Base-by-base conservation (phyloP, 805 yeast genomes). In the Starmera quercuum region DNA sequence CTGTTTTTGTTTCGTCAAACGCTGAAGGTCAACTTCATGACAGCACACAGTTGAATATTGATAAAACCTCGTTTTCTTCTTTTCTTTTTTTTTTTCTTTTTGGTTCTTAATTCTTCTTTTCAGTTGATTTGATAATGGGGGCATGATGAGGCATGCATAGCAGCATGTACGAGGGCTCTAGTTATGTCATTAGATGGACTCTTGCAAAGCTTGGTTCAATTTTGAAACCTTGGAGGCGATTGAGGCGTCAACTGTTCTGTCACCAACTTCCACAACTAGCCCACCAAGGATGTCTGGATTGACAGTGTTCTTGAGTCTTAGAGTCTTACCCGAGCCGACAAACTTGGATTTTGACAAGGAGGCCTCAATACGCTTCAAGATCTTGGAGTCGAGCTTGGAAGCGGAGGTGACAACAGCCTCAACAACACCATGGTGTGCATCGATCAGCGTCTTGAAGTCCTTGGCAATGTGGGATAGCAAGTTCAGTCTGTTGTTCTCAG, bases 211-310 rank as follows among this genome's bases (percentile, higher is more conserved):
- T 64, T 83, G 77, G 83, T 92, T 92, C 65, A 88, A 79, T 68
- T 76, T 86, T 61, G 83, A 70, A 58, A 92, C 77, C 73, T 82
- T 87, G 57, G 83, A 63, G 40, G 88, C 71, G 49, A 92, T 76
- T 39, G 95, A 81, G 61, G 90, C 73, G 67, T 92, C 98, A 53
- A 87, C 95, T 44, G 97, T 88, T 65, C 82, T 85, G 71, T 90
- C 98, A 56, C 90, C 96, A 53, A 92, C 85, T 66, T 88, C 95
- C 40, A 92, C 95, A 49, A 92, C 68, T 61, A 92, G 75, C 54
- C 98, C 98, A 58, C 98, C 98, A 61, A 84, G 72, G 58, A 92
- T 84, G 46, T 83, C 92, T 45, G 95, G 85, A 68, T 86, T 78
- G 43, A 90, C 83, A 45, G 70, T 71, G 72, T 87, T 90, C 49